Base-by-base conservation (phyloP, 306 rosid species). In the Trifolium subterraneum region DNA sequence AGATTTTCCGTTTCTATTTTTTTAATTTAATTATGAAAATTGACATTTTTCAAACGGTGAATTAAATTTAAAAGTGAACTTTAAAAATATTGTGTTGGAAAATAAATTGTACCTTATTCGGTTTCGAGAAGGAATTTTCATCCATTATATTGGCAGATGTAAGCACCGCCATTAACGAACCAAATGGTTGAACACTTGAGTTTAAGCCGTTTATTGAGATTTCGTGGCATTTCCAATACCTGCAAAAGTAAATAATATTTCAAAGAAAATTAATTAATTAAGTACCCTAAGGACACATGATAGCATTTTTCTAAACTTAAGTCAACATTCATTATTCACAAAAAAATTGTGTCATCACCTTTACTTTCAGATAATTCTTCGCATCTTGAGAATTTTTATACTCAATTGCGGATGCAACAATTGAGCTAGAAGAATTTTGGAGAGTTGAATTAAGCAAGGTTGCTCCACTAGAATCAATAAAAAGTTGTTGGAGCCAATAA, bases 381-480 rank as follows among this genome's bases (percentile, higher is more conserved):
- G 58, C 48, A 31, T 87, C 69, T 35, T 14, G 54, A 6, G 86
- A 47, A 56, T 51, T 74, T 66, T 67, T 22, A 75, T 80, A 92
- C 31, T 79, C 79, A 51, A 92, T 89, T 52, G 96, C 86, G 6
- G 94, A 89, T 4, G 89, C 89, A 27, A 79, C 73, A 60, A 91
- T 63, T 11, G 79, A 71, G 6, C 7, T 13, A 41, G 70, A 36
- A 42, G 84, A 76, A 63, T 74, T 73, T 71, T 83, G 29, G 1
- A 89, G 88, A 39, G 75, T 78, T 55, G 93, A 23, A 15, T 86
- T 62, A 63, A 84, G 89, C 55, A 81, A 68, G 13, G 80, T 87
- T 77, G 96, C 93, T 56, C 91, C 97, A 70, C 91, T 92, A 22
- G 97, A 86, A 33, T 77, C 83, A 0, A 25, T 33, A 6, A 91